Evolutionary conservation across 2,329 filamentous ascomycete species (phyloP).

Genomic region (Fusarium buharicum): DNA sequence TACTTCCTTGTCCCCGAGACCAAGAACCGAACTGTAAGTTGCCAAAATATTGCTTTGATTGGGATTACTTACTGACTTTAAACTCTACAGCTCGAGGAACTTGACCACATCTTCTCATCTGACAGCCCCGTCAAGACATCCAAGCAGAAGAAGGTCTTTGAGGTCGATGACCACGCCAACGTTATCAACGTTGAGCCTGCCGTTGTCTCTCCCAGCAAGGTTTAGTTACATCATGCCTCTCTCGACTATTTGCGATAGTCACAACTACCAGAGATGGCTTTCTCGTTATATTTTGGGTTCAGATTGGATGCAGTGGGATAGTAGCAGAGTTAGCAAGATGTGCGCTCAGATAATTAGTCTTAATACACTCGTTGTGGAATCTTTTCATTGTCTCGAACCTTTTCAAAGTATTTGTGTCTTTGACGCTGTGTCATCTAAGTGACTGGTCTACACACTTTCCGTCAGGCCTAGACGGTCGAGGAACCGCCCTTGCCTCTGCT

Average conservation of each 20-base stretch:
- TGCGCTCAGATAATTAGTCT: constrained; percentile 1
- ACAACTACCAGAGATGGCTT: too few species aligned
- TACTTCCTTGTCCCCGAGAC: constrained; percentile 65
- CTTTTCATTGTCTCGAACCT: too few species aligned
- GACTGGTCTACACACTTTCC: too few species aligned
- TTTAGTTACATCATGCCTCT: not conserved
- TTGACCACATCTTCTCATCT: constrained; percentile 40
- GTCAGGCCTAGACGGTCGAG: too few species aligned
- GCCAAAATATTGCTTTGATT: fast-evolving
- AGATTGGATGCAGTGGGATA: constrained; percentile 4
- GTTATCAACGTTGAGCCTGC: constrained; percentile 35
- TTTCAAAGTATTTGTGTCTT: too few species aligned
- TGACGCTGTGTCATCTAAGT: too few species aligned
- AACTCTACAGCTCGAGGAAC: constrained; percentile 36
- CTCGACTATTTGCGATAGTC: not conserved
- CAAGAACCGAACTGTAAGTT: constrained; percentile 56
- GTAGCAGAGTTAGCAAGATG: not conserved
- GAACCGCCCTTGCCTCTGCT: too few species aligned
- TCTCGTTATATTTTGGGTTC: not conserved
- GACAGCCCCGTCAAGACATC: constrained; percentile 38
- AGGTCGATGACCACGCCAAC: constrained; percentile 33
- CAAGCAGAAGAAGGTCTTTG: constrained; percentile 34
- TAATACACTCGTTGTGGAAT: constrained; percentile 14
- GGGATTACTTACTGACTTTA: not conserved
- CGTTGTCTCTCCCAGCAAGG: not conserved